Evolutionary conservation across 2,329 filamentous ascomycete genomes (phyloP), one percentile per base, ranked within the genome.

Genomic region (Epicoccum sorghinum): DNA sequence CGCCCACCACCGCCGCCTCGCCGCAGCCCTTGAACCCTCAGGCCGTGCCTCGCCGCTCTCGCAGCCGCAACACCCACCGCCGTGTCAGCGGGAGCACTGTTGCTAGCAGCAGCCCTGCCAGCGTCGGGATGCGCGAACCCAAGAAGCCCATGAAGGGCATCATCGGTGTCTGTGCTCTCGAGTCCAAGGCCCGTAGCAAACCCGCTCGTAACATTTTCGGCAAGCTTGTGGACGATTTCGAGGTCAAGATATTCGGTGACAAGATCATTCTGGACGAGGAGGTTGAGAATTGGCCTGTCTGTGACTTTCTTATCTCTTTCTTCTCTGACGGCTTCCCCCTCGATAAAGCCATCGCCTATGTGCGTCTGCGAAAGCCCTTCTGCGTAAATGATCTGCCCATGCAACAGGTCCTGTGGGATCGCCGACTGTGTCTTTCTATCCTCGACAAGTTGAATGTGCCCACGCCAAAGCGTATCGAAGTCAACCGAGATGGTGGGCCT

Each of bases 201-300:
- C 95, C 95, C 1, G 97, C 93, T 71, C 85, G 96, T 62, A 98
- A 96, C 70, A 99, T 99, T 64, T 79, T 99, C 55, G 98, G 96
- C 69, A 86, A 93, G 45, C 82, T 99, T 18, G 93, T 97, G 61
- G 86, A 90, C 30, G 93, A 98, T 66, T 98, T 99, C 69, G 93
- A 99, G 68, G 93, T 98, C 23, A 89, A 96, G 58, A 93, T 99
- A 10, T 99, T 99, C 78, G 96, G 95, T 42, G 95, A 99, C 79
- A 99, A 99, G 77, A 93, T 97, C 38, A 99, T 99, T 64, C 82
- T 99, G 32, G 95, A 99, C 69, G 95, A 99, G 83, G 90, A 90
- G 59, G 89, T 97, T 51, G 92, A 96, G 76, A 96, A 97, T 72
- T 97, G 93, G 93, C 93, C 93, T 14, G 86, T 96, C 49, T 96